These are phyloP conservation scores for Didymella exigua DNA, from an alignment of 2,329 filamentous ascomycete genomes.

Conservation along the genomic window DNA sequence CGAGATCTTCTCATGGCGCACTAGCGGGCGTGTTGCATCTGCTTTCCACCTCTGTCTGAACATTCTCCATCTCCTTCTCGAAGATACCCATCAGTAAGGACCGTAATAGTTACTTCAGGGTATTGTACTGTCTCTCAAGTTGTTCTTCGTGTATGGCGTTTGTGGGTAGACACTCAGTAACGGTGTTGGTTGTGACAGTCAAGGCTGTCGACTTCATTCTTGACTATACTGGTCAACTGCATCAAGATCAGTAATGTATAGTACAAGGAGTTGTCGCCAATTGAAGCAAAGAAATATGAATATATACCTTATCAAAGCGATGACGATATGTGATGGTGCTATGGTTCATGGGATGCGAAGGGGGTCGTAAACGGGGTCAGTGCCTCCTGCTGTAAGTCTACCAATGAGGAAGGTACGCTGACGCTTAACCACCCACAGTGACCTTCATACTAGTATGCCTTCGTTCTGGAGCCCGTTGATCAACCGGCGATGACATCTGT, in stretches of 20 bases:
- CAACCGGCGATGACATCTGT: neutral
- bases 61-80: slow-evolving; percentile 22
- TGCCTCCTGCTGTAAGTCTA: slow-evolving; percentile 17
- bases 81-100: slow-evolving; percentile 23
- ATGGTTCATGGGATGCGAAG: slow-evolving; percentile 15
- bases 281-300: slow-evolving; percentile 5
- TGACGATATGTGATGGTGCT: slow-evolving; percentile 19
- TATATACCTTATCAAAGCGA: slow-evolving; percentile 16
- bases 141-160: slow-evolving; percentile 18
- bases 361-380: slow-evolving; percentile 19
- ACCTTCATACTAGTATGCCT: slow-evolving; percentile 1
- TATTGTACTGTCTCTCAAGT: slow-evolving; percentile 6
- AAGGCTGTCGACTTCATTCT: slow-evolving; percentile 6
- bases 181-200: slow-evolving; percentile 10
- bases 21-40: slow-evolving; percentile 14
- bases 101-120: slow-evolving; percentile 23
- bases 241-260: slow-evolving; percentile 39
- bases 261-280: slow-evolving; percentile 18
- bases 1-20: slow-evolving; percentile 2
- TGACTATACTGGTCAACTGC: slow-evolving; percentile 14
- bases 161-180: slow-evolving; percentile 1
- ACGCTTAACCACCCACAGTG: slow-evolving; percentile 3
- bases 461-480: neutral
- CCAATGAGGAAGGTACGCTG: slow-evolving; percentile 22
- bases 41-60: neutral